Evolutionary conservation across 2,329 filamentous ascomycete species (phyloP).

Genomic region (Lasiodiplodia sp.): DNA sequence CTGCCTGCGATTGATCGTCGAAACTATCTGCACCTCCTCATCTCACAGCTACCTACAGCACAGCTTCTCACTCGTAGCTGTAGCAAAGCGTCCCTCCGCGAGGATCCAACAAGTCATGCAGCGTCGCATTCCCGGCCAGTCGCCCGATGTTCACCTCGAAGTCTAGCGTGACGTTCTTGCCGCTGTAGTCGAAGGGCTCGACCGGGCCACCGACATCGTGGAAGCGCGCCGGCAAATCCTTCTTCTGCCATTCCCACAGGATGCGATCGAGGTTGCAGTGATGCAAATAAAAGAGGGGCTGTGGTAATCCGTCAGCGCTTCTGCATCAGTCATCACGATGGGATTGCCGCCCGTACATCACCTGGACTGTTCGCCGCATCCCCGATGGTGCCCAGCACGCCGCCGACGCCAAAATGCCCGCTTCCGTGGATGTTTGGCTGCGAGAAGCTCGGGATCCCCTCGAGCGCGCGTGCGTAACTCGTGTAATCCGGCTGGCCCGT

Average conservation of each 20-base stretch:
- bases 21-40: not conserved
- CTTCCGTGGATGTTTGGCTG: constrained; percentile 44
- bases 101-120: constrained; percentile 42
- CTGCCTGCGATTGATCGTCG: too few relatives aligned
- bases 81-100: constrained; percentile 36
- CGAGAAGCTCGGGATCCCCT: constrained; percentile 39
- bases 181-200: constrained; percentile 37
- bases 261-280: constrained; percentile 57
- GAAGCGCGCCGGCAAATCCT: constrained; percentile 44
- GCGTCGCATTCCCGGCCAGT: constrained; percentile 38
- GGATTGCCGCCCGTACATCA: constrained; percentile 27
- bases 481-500: constrained; percentile 39
- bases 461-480: constrained; percentile 39
- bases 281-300: constrained; percentile 49
- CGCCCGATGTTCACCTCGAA: constrained; percentile 43
- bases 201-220: constrained; percentile 47
- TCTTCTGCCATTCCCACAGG: constrained; percentile 61
- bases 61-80: constrained; percentile 33
- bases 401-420: constrained; percentile 46
- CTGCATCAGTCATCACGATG: not conserved
- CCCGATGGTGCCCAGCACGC: constrained; percentile 42
- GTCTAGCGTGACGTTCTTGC: constrained; percentile 43
- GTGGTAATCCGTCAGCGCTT: constrained; percentile 28
- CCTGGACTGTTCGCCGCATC: constrained; percentile 46
- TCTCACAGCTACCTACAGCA: not conserved